Evolutionary conservation across 139 green algal species (phyloP).

Genomic region (Chlorella sp.): DNA sequence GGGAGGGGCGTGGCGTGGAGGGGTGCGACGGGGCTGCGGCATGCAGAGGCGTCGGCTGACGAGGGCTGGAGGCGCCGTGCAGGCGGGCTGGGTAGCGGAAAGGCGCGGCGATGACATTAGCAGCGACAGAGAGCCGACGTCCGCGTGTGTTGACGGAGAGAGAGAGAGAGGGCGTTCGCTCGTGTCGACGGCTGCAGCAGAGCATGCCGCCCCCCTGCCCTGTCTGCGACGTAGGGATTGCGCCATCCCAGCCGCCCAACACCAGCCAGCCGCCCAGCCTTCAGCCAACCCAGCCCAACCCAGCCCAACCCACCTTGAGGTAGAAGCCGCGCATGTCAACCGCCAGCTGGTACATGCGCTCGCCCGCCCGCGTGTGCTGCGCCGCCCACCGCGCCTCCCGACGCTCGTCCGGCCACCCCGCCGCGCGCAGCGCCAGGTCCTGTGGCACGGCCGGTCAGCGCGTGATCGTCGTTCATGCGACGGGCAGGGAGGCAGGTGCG

Average conservation of each 20-base stretch:
- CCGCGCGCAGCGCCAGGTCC: constrained; percentile 21
- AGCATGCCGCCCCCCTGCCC: neutral
- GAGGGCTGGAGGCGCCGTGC: neutral
- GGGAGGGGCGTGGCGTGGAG: neutral
- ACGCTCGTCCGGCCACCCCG: constrained; percentile 39
- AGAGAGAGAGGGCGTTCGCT: neutral
- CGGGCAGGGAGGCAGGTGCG: no score
- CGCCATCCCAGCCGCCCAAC: neutral
- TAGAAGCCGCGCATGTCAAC: constrained; percentile 88
- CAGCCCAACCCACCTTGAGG: constrained; percentile 66
- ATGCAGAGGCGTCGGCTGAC: no score
- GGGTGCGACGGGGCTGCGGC: neutral
- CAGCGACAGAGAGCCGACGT: neutral
- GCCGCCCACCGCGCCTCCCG: constrained; percentile 68
- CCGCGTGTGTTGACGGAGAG: neutral
- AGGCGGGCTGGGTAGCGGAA: neutral
- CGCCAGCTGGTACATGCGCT: constrained; percentile 83
- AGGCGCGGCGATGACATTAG: neutral
- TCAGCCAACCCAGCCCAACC: neutral
- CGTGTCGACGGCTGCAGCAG: neutral
- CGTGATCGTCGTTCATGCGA: no score
- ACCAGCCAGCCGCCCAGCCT: neutral
- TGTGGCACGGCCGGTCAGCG: no score
- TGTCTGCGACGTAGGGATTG: neutral
- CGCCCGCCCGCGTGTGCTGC: constrained; percentile 73